Percentiles rank a stretch among this genome's conserved stretches.
Conservation (phyloP, 306 rosid species). For the Mimosa pudica region DNA sequence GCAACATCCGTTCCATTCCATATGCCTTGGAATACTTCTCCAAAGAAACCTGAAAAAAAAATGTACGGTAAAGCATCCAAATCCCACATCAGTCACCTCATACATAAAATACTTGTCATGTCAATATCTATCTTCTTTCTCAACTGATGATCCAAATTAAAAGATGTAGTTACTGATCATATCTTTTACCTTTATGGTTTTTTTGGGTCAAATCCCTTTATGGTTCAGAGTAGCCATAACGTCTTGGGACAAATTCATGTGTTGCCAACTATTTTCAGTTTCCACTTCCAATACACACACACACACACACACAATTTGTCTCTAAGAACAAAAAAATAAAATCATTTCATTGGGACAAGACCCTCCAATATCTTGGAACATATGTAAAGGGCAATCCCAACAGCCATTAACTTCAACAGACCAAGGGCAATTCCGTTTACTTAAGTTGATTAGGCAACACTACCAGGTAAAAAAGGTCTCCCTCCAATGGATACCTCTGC, state of each 20-base stretch:
- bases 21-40: slow-evolving; percentile 93
- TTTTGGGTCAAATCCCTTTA: not conserved
- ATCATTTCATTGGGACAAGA: not conserved
- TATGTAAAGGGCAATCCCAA: slow-evolving; percentile 14
- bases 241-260: not conserved
- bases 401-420: not conserved
- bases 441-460: too few relatives aligned
- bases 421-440: slow-evolving; percentile 8
- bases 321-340: not conserved
- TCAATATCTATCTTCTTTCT: not conserved
- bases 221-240: not conserved
- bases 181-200: not conserved
- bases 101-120: not conserved
- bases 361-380: slow-evolving; percentile 8
- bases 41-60: slow-evolving; percentile 79
- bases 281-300: not conserved
- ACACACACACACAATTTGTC: not conserved
- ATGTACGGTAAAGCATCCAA: slow-evolving; percentile 35
- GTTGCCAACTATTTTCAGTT: not conserved
- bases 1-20: slow-evolving; percentile 99
- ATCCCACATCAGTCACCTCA: not conserved
- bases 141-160: slow-evolving; percentile 12
- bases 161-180: not conserved
- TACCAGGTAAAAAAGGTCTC: not conserved
- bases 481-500: not conserved